phyloP scores from a whole-genome alignment of 306 rosid genomes.

The Acacia acuminata region DNA sequence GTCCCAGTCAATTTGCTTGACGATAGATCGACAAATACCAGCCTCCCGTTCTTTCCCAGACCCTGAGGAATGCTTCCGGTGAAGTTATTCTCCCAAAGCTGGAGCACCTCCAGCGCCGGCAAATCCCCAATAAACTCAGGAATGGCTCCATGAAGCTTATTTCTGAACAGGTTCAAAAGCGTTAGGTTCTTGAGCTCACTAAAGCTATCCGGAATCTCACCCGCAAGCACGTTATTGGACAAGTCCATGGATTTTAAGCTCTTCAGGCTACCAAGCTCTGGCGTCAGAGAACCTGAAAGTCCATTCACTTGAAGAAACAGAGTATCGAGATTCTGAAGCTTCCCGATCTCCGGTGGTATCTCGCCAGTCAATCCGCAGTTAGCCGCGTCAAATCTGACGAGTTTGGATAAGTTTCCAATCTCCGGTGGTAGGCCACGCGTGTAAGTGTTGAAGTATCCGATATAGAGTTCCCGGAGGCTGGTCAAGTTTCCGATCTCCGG shows the following conservation, averaged over 20 bases:
- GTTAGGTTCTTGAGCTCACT: constrained; percentile 68
- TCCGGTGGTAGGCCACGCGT: constrained; percentile 73
- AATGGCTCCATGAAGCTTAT: constrained; percentile 89
- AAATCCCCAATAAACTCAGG: constrained; percentile 80
- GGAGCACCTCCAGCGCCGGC: constrained; percentile 79
- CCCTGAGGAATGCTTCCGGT: constrained; percentile 80
- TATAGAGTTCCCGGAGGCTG: constrained; percentile 70
- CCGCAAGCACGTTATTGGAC: constrained; percentile 70
- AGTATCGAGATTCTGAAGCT: constrained; percentile 75
- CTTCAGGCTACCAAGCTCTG: constrained; percentile 69
- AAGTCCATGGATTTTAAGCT: constrained; percentile 88
- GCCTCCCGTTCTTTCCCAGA: constrained; percentile 79
- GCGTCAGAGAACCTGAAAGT: constrained; percentile 68
- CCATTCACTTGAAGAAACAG: constrained; percentile 93
- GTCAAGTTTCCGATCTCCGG: constrained; percentile 77
- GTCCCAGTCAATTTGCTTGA: constrained; percentile 86
- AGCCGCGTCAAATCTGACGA: constrained; percentile 85
- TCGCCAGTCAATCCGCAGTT: constrained; percentile 78
- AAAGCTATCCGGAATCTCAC: constrained; percentile 79
- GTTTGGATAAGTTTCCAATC: constrained; percentile 69
- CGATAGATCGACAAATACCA: constrained; percentile 67
- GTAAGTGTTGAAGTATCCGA: constrained; percentile 78
- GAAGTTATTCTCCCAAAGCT: constrained; percentile 95
- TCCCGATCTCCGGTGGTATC: constrained; percentile 74
- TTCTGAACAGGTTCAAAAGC: constrained; percentile 76